Evolutionary conservation across 2,329 filamentous ascomycete species (phyloP).

Genomic region (Phyllosticta capitalensis): DNA sequence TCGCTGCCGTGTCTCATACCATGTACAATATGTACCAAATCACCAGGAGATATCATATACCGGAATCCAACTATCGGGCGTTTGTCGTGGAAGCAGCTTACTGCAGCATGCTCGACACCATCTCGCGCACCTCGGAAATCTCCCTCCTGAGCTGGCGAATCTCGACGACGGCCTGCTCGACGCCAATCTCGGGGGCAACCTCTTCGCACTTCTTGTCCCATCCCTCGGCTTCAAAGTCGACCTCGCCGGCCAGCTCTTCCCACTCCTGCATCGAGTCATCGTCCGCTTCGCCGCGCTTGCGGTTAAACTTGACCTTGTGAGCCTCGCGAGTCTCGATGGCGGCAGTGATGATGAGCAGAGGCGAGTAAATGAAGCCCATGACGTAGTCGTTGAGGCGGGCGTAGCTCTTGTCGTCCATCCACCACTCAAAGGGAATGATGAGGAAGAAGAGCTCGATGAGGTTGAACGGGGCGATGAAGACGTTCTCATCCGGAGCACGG

Average conservation of each 20-base stretch:
- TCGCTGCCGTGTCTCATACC: background rate
- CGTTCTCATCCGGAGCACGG: slow-evolving; percentile 92
- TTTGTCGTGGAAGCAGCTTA: background rate
- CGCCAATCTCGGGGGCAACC: slow-evolving; percentile 73
- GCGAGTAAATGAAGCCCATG: slow-evolving; percentile 79
- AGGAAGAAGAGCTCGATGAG: slow-evolving; percentile 78
- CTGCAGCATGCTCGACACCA: slow-evolving; percentile 32
- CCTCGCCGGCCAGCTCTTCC: slow-evolving; percentile 66
- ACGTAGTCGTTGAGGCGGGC: slow-evolving; percentile 78
- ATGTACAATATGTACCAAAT: background rate
- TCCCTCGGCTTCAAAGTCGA: slow-evolving; percentile 74
- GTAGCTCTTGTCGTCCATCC: slow-evolving; percentile 67
- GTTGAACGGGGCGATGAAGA: slow-evolving; percentile 94
- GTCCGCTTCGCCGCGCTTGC: slow-evolving; percentile 72
- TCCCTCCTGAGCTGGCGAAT: slow-evolving; percentile 35
- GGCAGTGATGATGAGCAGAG: slow-evolving; percentile 70
- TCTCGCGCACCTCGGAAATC: slow-evolving; percentile 43
- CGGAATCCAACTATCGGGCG: background rate
- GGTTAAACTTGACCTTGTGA: slow-evolving; percentile 59
- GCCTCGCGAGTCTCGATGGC: slow-evolving; percentile 40
- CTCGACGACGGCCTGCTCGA: slow-evolving; percentile 67
- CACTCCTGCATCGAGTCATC: slow-evolving; percentile 86
- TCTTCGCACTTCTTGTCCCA: slow-evolving; percentile 73
- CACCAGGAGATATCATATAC: background rate
- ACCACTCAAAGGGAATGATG: slow-evolving; percentile 84